These are phyloP conservation scores for Yarrowia keelungensis DNA, from an alignment of 805 yeast species.

Conservation along the genomic window DNA sequence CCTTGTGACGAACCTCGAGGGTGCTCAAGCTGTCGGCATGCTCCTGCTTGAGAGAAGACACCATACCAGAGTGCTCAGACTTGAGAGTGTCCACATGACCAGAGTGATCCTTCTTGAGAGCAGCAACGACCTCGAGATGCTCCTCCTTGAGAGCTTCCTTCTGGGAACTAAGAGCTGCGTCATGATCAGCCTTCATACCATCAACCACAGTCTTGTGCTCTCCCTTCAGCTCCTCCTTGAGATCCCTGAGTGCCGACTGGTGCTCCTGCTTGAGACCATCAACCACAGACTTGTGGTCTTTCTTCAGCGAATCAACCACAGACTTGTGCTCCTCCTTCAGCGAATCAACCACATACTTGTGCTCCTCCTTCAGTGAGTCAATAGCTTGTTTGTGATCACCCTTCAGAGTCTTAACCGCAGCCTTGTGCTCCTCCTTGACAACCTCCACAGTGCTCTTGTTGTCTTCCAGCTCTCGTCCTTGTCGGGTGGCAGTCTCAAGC, in stretches of 20 bases:
- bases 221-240: conserved; percentile 11
- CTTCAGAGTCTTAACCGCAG: background rate
- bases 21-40: background rate
- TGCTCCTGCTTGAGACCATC: conserved; percentile 9
- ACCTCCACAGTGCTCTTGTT: background rate
- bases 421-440: conserved; percentile 5
- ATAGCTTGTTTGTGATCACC: background rate
- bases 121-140: conserved; percentile 1
- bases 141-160: background rate
- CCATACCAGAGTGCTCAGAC: background rate
- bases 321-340: background rate
- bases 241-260: conserved; percentile 1
- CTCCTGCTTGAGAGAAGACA: conserved; percentile 13
- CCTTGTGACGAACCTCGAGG: conserved; percentile 11
- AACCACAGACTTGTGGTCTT: background rate
- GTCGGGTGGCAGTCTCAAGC: conserved; percentile 1
- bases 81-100: conserved; percentile 3
- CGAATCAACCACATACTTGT: background rate
- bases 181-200: conserved; percentile 6
- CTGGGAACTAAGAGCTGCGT: background rate
- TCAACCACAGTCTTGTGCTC: background rate
- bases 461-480: background rate
- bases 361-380: background rate
- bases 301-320: background rate
- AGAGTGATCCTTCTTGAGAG: conserved; percentile 7